Evolutionary conservation across 805 yeast genomes (phyloP).

Genomic region (Cephaloascus fragrans): DNA sequence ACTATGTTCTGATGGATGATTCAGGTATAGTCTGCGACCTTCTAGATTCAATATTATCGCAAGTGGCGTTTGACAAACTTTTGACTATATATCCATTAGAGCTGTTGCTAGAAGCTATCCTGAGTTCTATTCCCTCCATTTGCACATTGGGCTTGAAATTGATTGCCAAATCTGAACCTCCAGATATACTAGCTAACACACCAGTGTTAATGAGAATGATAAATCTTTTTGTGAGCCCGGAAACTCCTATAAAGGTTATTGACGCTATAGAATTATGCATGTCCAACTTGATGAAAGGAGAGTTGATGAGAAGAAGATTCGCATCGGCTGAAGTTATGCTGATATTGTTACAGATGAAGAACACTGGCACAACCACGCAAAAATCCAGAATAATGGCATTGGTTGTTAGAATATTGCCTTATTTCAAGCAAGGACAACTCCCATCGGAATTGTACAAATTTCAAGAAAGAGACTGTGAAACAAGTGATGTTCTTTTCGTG

Average conservation of each 20-base stretch:
- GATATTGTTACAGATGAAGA: slow-evolving; percentile 10
- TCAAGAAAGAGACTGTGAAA: slow-evolving; percentile 8
- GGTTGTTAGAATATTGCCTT: slow-evolving; percentile 12
- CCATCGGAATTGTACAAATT: slow-evolving; percentile 15
- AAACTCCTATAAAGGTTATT: slow-evolving; percentile 10
- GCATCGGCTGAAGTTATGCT: slow-evolving; percentile 12
- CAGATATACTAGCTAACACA: slow-evolving; percentile 21
- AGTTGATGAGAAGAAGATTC: slow-evolving; percentile 16
- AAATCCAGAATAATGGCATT: slow-evolving; percentile 16
- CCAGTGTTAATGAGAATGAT: slow-evolving; percentile 14
- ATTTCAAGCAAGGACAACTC: slow-evolving; percentile 7
- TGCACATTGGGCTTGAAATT: slow-evolving; percentile 13
- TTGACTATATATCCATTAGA: slow-evolving; percentile 10
- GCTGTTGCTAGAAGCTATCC: slow-evolving; percentile 16
- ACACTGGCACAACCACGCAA: slow-evolving; percentile 8
- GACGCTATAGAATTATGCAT: slow-evolving; percentile 10
- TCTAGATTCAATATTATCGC: slow-evolving; percentile 13
- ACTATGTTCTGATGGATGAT: slow-evolving; percentile 10
- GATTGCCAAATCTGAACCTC: slow-evolving; percentile 14
- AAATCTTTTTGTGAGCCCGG: slow-evolving; percentile 8
- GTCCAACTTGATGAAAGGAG: slow-evolving; percentile 13
- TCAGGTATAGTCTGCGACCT: slow-evolving; percentile 7
- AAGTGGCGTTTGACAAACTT: slow-evolving; percentile 16
- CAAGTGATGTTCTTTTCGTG: slow-evolving; percentile 18
- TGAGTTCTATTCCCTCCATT: slow-evolving; percentile 13